These are phyloP conservation scores for Lenzites betulinus DNA, from an alignment of 768 basidiomycete species.

Conservation along the genomic window DNA sequence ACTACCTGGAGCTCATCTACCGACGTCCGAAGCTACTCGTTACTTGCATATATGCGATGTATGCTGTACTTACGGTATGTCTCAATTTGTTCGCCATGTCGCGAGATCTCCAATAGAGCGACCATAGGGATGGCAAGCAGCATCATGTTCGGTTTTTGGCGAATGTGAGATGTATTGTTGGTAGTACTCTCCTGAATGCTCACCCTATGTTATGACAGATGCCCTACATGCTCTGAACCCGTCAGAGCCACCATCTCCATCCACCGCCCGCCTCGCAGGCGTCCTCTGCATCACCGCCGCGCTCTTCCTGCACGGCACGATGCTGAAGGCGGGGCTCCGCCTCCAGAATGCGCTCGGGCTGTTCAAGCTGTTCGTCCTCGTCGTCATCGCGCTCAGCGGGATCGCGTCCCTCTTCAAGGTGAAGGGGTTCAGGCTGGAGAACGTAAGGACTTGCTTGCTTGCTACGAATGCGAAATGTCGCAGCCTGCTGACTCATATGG, in stretches of 20 bases:
- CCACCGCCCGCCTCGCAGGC: constrained; percentile 54
- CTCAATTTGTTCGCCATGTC: background rate
- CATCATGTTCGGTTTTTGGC: constrained; percentile 66
- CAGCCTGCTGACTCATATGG: too few species aligned
- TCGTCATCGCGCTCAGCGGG: constrained; percentile 54
- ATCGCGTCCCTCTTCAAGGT: constrained; percentile 50
- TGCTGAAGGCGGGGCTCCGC: constrained; percentile 55
- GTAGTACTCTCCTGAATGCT: background rate
- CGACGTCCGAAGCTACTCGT: constrained; percentile 59
- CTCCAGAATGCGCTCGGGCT: constrained; percentile 65
- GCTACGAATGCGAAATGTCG: background rate
- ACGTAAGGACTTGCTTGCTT: constrained; percentile 35
- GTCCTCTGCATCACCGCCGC: constrained; percentile 58
- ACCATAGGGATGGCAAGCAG: constrained; percentile 64
- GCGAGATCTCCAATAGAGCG: too few species aligned
- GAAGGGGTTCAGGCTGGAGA: constrained; percentile 50
- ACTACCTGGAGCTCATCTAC: constrained; percentile 74
- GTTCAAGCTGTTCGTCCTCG: constrained; percentile 61
- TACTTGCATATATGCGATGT: constrained; percentile 60
- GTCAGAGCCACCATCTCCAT: constrained; percentile 45
- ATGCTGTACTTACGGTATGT: constrained; percentile 58
- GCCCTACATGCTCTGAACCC: constrained; percentile 52
- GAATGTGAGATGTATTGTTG: constrained; percentile 55
- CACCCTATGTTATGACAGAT: constrained; percentile 46
- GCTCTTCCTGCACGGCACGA: constrained; percentile 56